phyloP scores from a whole-genome alignment of 164 flowering plant genomes.

The Nelumbo lutea region DNA sequence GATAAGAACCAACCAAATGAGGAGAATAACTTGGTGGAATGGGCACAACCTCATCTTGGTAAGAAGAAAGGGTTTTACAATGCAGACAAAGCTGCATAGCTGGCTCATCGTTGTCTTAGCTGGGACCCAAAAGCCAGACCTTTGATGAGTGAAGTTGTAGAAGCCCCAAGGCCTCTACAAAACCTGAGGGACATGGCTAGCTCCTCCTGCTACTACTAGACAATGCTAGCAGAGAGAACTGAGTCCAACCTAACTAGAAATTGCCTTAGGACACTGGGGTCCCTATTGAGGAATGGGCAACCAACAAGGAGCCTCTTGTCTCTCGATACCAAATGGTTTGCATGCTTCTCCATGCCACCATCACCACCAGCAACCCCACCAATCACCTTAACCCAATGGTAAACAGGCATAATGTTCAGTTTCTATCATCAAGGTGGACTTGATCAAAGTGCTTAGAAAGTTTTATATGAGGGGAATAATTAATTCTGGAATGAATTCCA shows the following conservation, averaged over 20 bases:
- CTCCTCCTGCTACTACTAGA: conserved; percentile 16
- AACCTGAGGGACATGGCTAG: conserved; percentile 20
- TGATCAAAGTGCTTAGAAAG: too few species aligned
- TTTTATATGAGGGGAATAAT: too few species aligned
- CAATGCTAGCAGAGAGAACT: conserved; percentile 13
- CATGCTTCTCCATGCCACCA: conserved; percentile 17
- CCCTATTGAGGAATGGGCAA: conserved; percentile 7
- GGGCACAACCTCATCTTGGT: conserved; percentile 15
- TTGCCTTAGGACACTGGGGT: conserved; percentile 5
- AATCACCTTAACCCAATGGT: conserved; percentile 18
- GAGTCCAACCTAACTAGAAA: not conserved
- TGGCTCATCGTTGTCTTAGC: conserved; percentile 18
- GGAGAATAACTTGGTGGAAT: conserved; percentile 21
- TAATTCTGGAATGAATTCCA: too few species aligned
- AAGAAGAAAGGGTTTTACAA: conserved; percentile 17
- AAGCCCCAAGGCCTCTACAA: conserved; percentile 15
- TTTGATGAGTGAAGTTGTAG: not conserved
- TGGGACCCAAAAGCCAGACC: conserved; percentile 21
- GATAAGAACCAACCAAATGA: conserved; percentile 6
- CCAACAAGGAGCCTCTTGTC: conserved; percentile 18
- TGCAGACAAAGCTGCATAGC: conserved; percentile 15
- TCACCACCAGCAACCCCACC: not conserved
- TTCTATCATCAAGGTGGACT: too few species aligned
- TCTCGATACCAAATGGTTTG: conserved; percentile 16
- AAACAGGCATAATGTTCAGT: not conserved